These are phyloP conservation scores for Ogataea sp. DNA, from an alignment of 805 yeast species.

Conservation along the genomic window DNA sequence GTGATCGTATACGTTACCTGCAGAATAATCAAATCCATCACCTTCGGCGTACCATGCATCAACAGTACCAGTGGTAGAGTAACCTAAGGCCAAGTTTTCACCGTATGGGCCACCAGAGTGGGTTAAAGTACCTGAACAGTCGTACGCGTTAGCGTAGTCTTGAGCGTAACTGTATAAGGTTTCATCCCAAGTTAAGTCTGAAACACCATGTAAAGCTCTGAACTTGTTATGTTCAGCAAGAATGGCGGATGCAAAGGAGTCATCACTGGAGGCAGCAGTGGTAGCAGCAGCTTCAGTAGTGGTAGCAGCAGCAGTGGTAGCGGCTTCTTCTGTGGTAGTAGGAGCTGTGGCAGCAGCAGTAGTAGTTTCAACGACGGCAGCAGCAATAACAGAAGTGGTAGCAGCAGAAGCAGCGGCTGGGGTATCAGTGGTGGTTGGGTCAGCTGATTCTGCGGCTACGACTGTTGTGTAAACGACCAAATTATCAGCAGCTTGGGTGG, in stretches of 20 bases:
- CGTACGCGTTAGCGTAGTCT: slow-evolving; percentile 44
- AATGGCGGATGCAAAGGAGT: slow-evolving; percentile 32
- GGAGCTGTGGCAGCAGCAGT: slow-evolving; percentile 15
- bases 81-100: slow-evolving; percentile 78
- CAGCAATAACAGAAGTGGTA: slow-evolving; percentile 13
- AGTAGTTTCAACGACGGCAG: slow-evolving; percentile 7
- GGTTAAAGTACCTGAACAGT: slow-evolving; percentile 46
- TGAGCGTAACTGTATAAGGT: slow-evolving; percentile 48
- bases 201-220: slow-evolving; percentile 46
- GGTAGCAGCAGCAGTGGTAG: slow-evolving; percentile 12
- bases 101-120: slow-evolving; percentile 64
- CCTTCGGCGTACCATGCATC: slow-evolving; percentile 75
- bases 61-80: slow-evolving; percentile 47
- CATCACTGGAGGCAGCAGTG: slow-evolving; percentile 13
- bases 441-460: too few relatives aligned
- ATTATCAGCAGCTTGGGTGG: slow-evolving; percentile 14
- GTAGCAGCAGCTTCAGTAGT: slow-evolving; percentile 12
- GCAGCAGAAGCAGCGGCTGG: slow-evolving; percentile 10
- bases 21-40: slow-evolving; percentile 38
- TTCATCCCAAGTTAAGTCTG: slow-evolving; percentile 46
- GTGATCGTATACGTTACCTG: slow-evolving; percentile 46
- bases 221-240: slow-evolving; percentile 54
- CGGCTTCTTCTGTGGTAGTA: slow-evolving; percentile 17
- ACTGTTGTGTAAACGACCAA: too few relatives aligned
- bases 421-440: slow-evolving; percentile 8